A percentile compares a stretch with the other conserved stretches of the same genome.
Evolutionary conservation across 139 green algal genomes (phyloP).

Genomic region (Penium margaritaceum): DNA sequence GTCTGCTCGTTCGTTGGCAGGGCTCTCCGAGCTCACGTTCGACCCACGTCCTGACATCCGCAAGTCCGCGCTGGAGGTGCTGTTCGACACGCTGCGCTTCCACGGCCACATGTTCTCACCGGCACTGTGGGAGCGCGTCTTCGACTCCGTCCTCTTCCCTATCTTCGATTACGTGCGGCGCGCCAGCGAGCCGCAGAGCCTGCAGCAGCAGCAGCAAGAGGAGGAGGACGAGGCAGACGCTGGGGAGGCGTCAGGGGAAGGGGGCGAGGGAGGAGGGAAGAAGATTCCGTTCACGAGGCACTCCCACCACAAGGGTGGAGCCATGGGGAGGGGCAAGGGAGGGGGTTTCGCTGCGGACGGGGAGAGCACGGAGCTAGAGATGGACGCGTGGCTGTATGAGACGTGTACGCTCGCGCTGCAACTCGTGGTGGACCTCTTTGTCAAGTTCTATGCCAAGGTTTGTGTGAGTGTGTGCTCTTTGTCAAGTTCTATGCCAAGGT

Average conservation of each 20-base stretch:
- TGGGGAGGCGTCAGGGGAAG: too few relatives aligned
- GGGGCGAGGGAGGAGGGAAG: not conserved
- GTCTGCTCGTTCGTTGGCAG: conserved; percentile 20
- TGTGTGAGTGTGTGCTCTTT: too few relatives aligned
- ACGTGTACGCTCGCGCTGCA: conserved; percentile 91
- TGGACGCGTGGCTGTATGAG: conserved; percentile 86
- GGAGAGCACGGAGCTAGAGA: conserved; percentile 40
- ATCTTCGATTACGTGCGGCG: conserved; percentile 92
- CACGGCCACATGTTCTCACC: conserved; percentile 85
- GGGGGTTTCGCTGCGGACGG: too few relatives aligned
- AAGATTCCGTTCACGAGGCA: not conserved
- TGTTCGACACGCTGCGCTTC: conserved; percentile 91
- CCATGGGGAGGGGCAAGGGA: too few relatives aligned
- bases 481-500: too few relatives aligned
- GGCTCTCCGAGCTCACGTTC: conserved; percentile 92
- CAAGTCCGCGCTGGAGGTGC: conserved; percentile 50
- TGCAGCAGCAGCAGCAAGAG: not conserved
- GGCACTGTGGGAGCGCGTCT: conserved; percentile 87
- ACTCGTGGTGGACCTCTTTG: conserved; percentile 87
- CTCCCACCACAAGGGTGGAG: not conserved
- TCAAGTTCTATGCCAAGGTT: conserved; percentile 68
- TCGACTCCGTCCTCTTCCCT: conserved; percentile 88
- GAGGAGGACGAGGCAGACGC: not conserved
- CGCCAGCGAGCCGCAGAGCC: conserved; percentile 48
- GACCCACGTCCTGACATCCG: conserved; percentile 84